These are phyloP conservation scores for Acacia concinna DNA, from an alignment of 331 rosid species.

Conservation along the genomic window DNA sequence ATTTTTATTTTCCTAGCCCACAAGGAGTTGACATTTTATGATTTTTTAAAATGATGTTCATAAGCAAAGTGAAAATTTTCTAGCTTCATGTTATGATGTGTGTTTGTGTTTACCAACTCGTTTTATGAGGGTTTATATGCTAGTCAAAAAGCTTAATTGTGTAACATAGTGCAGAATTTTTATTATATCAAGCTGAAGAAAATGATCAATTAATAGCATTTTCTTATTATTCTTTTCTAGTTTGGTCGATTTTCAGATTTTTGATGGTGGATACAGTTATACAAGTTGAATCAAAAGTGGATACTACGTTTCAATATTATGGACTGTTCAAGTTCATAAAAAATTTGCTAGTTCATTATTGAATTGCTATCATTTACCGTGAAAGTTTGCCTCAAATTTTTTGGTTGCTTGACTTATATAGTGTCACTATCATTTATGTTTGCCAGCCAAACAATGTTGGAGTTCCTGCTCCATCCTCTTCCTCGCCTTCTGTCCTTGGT, in stretches of 20 bases:
- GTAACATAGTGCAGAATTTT: not conserved
- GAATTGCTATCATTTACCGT: constrained; percentile 16
- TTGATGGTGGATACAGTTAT: not conserved
- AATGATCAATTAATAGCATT: not conserved
- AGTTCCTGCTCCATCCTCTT: constrained; percentile 57
- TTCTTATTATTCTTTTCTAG: not conserved
- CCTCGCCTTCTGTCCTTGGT: constrained; percentile 50
- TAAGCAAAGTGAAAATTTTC: not conserved
- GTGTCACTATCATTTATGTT: constrained; percentile 29
- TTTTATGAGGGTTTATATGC: not conserved
- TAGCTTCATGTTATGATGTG: not conserved
- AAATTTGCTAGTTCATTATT: constrained; percentile 12
- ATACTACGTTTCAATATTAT: constrained; percentile 18
- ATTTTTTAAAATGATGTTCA: constrained; percentile 10
- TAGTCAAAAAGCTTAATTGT: not conserved
- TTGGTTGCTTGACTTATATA: constrained; percentile 11
- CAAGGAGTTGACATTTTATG: constrained; percentile 18
- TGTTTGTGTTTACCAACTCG: rapidly evolving
- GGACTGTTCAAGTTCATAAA: constrained; percentile 1
- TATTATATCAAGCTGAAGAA: not conserved
- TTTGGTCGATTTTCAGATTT: constrained; percentile 15
- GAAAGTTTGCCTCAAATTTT: not conserved
- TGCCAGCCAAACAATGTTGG: constrained; percentile 61
- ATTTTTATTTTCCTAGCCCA: constrained; percentile 11
- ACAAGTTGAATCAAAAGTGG: constrained; percentile 15